Evolutionary conservation across 441 rosid species (phyloP).

Genomic region (Erodium trifolium): DNA sequence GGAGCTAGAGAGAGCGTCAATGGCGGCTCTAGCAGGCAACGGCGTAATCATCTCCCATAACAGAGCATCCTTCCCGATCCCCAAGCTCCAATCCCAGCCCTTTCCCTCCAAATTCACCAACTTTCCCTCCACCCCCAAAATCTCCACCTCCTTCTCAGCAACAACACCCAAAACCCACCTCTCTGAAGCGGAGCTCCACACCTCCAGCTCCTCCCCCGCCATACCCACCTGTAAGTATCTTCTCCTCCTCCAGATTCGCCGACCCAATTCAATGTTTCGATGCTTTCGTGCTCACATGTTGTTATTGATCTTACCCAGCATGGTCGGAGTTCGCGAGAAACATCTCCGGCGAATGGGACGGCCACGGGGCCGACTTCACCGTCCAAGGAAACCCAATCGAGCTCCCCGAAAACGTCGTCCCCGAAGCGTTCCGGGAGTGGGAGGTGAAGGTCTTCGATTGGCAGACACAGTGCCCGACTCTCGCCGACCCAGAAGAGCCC

Average conservation of each 20-base stretch:
- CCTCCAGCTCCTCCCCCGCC: background rate
- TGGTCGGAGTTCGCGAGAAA: constrained; percentile 68
- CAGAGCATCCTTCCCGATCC: constrained; percentile 1
- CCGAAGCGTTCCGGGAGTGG: constrained; percentile 88
- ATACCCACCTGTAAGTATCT: constrained; percentile 1
- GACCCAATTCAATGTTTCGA: background rate
- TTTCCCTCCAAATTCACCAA: background rate
- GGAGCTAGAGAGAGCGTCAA: background rate
- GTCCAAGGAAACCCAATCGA: constrained; percentile 54
- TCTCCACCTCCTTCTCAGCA: background rate
- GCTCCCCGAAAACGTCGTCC: constrained; percentile 76
- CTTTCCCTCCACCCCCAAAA: background rate
- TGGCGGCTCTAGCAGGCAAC: background rate
- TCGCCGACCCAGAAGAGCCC: constrained; percentile 40
- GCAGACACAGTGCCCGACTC: constrained; percentile 95
- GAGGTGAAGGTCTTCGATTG: constrained; percentile 88
- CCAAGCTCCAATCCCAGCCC: background rate
- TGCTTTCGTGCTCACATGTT: background rate
- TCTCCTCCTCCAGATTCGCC: background rate
- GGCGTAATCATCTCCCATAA: constrained; percentile 1
- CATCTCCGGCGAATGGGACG: constrained; percentile 95
- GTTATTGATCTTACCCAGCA: constrained; percentile 22
- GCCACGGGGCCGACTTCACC: constrained; percentile 78
- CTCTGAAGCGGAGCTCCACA: background rate
- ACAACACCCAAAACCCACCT: background rate